phyloP scores from a whole-genome alignment of 2,329 filamentous ascomycete species.

The Cladosporium colombiae region DNA sequence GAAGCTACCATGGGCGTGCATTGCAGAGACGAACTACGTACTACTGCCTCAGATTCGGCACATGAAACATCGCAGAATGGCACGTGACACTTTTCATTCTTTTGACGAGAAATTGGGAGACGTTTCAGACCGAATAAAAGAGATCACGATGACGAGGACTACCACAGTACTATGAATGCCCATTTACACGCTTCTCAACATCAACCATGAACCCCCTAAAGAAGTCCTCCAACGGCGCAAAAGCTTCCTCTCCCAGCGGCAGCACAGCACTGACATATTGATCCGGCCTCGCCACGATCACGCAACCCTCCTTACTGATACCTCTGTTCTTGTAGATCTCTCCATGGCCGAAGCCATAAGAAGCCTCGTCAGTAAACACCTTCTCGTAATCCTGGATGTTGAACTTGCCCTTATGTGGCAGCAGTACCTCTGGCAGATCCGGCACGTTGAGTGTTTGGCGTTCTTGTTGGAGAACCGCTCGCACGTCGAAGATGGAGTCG shows the following conservation, averaged over 20 bases:
- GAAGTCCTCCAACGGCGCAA: slow-evolving; percentile 29
- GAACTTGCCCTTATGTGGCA: slow-evolving; percentile 43
- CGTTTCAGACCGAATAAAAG: too few relatives aligned
- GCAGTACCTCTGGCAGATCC: slow-evolving; percentile 46
- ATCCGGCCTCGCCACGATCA: slow-evolving; percentile 65
- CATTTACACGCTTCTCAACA: neutral
- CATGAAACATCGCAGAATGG: too few relatives aligned
- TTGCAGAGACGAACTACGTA: too few relatives aligned
- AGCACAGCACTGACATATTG: slow-evolving; percentile 57
- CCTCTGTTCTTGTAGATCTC: slow-evolving; percentile 60
- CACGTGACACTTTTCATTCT: too few relatives aligned
- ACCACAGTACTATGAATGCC: neutral
- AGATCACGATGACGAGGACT: accelerated
- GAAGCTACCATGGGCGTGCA: too few relatives aligned
- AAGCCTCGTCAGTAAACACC: slow-evolving; percentile 50
- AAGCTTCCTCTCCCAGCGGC: slow-evolving; percentile 28
- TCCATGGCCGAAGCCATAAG: slow-evolving; percentile 39
- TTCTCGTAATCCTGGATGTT: slow-evolving; percentile 42
- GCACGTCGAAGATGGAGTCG: slow-evolving; percentile 58
- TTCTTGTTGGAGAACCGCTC: slow-evolving; percentile 35
- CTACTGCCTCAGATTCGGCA: too few relatives aligned
- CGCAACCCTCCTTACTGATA: slow-evolving; percentile 58
- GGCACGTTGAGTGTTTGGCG: slow-evolving; percentile 36
- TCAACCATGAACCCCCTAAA: slow-evolving; percentile 35
- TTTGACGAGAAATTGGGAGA: too few relatives aligned